These are phyloP conservation scores for Gnomoniopsis smithogilvyi DNA, from an alignment of 2,329 filamentous ascomycete genomes.

Conservation along the genomic window DNA sequence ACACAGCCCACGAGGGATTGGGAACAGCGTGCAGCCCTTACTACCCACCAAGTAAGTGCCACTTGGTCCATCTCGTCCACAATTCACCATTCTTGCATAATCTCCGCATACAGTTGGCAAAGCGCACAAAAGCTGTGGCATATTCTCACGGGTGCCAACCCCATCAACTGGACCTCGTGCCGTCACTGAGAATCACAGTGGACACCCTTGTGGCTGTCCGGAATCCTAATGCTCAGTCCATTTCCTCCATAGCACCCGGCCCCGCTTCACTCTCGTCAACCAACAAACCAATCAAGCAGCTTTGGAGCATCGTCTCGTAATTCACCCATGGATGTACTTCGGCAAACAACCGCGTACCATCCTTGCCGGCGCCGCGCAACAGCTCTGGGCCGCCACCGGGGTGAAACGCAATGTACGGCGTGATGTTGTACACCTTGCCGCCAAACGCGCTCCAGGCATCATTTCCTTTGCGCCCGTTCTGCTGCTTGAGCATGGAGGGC, in stretches of 20 bases:
- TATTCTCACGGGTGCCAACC: too few relatives aligned
- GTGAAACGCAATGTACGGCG: conserved; percentile 85
- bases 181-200: too few relatives aligned
- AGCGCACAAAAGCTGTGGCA: too few relatives aligned
- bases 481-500: conserved; percentile 71
- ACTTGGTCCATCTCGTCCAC: too few relatives aligned
- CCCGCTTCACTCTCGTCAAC: conserved; percentile 50
- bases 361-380: conserved; percentile 57
- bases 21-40: too few relatives aligned
- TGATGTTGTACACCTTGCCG: conserved; percentile 91
- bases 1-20: too few relatives aligned
- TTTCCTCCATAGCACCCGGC: conserved; percentile 51
- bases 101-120: too few relatives aligned
- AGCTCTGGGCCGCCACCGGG: conserved; percentile 80
- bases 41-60: too few relatives aligned
- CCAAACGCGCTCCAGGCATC: conserved; percentile 90
- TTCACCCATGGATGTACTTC: conserved; percentile 72
- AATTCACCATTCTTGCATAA: too few relatives aligned
- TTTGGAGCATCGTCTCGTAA: conserved; percentile 65
- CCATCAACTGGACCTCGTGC: too few relatives aligned
- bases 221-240: conserved; percentile 44
- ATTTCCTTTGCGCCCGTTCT: conserved; percentile 78
- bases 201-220: neutral
- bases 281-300: conserved; percentile 60
- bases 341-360: conserved; percentile 61